A percentile compares a stretch with the other conserved stretches of the same genome.
Conservation (phyloP, 2,329 filamentous ascomycete species). For the Calonectria hongkongensis region DNA sequence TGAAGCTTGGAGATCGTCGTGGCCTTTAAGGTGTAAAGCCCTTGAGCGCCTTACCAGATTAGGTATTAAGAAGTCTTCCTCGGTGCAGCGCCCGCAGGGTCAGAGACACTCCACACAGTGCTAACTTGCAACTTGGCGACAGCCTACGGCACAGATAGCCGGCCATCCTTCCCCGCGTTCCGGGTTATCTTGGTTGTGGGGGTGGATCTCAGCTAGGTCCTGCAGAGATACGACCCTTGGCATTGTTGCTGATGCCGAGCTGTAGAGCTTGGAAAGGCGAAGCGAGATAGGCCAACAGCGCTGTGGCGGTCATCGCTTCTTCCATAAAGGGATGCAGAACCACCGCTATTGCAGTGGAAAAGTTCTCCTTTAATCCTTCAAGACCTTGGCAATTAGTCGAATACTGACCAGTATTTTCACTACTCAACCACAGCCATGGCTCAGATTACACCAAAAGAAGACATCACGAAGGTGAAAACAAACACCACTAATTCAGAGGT, state of each 20-base stretch:
- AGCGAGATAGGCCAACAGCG: not conserved
- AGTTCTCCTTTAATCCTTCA: not conserved
- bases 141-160: not conserved
- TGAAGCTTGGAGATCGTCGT: not conserved
- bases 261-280: not conserved
- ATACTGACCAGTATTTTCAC: not conserved
- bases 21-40: not conserved
- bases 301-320: not conserved
- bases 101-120: not conserved
- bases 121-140: not conserved
- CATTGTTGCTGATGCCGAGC: not conserved
- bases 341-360: not conserved
- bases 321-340: not conserved
- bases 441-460: conserved; percentile 23
- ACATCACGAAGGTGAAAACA: conserved; percentile 32
- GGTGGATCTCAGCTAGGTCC: not conserved
- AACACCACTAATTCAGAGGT: conserved; percentile 31
- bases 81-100: not conserved
- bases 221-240: not conserved
- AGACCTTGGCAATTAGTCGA: not conserved
- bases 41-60: not conserved
- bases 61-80: not conserved
- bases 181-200: not conserved
- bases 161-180: not conserved
- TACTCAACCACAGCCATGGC: not conserved